Evolutionary conservation across 1,139 yeast genomes (phyloP), one percentile per base, ranked within the genome.

Genomic region (Zygosaccharomyces pseudobailii): DNA sequence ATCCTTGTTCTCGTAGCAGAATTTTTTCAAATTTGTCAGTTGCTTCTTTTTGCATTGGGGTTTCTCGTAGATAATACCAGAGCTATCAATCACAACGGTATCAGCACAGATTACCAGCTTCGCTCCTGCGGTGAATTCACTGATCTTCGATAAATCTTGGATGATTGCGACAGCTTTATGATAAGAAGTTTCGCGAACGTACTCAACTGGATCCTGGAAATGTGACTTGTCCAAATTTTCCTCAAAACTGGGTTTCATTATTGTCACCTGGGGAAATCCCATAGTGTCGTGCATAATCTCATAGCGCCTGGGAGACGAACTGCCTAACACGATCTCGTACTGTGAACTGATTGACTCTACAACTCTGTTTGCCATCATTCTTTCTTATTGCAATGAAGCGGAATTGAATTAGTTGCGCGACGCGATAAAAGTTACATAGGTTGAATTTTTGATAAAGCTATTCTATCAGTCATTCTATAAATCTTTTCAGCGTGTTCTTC

Each of bases 31-130:
- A 75, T 70, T 75, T 22, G 46, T 61, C 38, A 64, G 72, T 64
- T 88, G 89, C 52, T 63, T 75, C 46, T 69, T 70, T 47, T 72
- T 72, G 6, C 74, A 71, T 6, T 61, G 63, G 0, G 98, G 98
- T 64, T 92, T 92, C 63, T 90, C 97, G 54, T 81, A 75, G 8
- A 90, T 79, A 25, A 65, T 60, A 3, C 80, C 81, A 38, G 76
- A 73, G 42, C 79, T 71, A 21, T 80, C 79, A n/a, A 90, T 79
- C 7, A 92, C 76, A 0, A 97, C 88, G 61, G 94, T 97, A n/a
- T 96, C 92, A 1, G 72, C 68, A 1, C 95, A 80, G 4, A 87
- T 68, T 2, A 87, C 59, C 2, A 69, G 50, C 24, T 54, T 59
- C 6, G 52, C 42, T 50, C 55, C 42, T 2, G 37, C 25, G 20